Base-by-base conservation (phyloP, 768 basidiomycete genomes). In the Phylloporus sp. region DNA sequence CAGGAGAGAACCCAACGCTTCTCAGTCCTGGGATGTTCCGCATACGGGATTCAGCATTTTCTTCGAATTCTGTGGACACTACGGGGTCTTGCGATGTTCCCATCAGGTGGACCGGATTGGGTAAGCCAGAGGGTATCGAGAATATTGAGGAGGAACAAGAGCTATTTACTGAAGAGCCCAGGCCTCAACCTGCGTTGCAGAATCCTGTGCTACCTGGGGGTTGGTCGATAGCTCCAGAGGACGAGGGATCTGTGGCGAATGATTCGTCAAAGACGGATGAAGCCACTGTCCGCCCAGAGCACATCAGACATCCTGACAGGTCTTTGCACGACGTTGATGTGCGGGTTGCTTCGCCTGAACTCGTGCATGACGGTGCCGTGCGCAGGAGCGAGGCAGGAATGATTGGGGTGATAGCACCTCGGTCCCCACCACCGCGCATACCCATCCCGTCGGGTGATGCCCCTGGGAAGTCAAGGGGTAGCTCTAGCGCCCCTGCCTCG, bases 341-440 rank as follows among this genome's bases (percentile, higher is more conserved):
- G 6, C 76, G 77, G 20, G 73, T 84, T 40, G 71, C 73, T 36
- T 74, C 77, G 11, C 85, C 85, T 16, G 80, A 81, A 53, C 57
- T 82, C 22, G 74, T 77, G 10, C 61, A 58, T 29, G 71, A 75
- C 32, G 68, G 75, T 52, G 67, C 64, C 5, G 62, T 76, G 44
- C 72, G 81, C 57, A 83, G 80, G 65, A 87, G 86, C 53, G 85
- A 88, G 64, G 78, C 79, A 6, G 85, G 80, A 3, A 63, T 82
- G 54, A 75, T 85, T 35, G 77, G 78, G 6, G 68, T 82, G 54
- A 77, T 79, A 36, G 64, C 76, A 7, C 62, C 68, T 32, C 64
- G 58, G 50, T 48, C 58, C 6, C 56, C 58, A 20, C 67, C 62
- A 27, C 52, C 68, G 2, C 56, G 59, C 5, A 52, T 69, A 47